Evolutionary conservation across 805 yeast species (phyloP), one percentile per base, ranked within the genome.

Genomic region (Lachancea sp.): DNA sequence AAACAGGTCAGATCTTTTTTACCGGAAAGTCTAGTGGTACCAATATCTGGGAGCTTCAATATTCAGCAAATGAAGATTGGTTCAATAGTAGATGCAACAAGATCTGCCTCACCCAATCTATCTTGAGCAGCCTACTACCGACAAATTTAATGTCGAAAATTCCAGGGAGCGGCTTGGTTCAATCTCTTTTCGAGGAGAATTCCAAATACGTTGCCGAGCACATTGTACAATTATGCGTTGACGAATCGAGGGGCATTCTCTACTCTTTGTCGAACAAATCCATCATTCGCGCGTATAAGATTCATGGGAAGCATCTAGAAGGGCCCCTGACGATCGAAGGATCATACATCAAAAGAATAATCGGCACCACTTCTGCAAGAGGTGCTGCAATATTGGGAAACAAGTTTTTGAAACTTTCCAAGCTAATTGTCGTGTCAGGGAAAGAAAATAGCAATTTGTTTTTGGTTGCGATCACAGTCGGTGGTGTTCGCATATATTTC

Each of bases 11-110:
- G 46, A 78, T 93, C 4, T 87, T 86, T 60, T 87, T 95, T 62
- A 74, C 85, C 8, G 95, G 95, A n/a, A 75, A 74, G 34, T 79
- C 82, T 17, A 88, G 85, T 52, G 91, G 89, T 1, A 67, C 72
- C 31, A 80, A 90, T 54, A 72, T 93, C 36, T 93, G 96, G 96
- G 91, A 87, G 59, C 69, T 93, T 44, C 81, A 79, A 48, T 93
- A 93, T 60, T 76, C 90, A 5, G 84, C 82, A 52, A 76, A 84
- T 20, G 93, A 88, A 39, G 82, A 86, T 44, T 91, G 96, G 86
- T 88, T 88, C 60, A 79, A 81, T 50, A 82, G 85, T 57, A 85
- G 82, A 55, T 85, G 95, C 58, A 79, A 79, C 54, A 89, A 89
- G 62, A 79, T 82, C 34, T 88, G 97, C 61, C 73, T 86, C 45